Evolutionary conservation across 1,139 yeast genomes (phyloP).

Genomic region (Taphrina wiesneri): DNA sequence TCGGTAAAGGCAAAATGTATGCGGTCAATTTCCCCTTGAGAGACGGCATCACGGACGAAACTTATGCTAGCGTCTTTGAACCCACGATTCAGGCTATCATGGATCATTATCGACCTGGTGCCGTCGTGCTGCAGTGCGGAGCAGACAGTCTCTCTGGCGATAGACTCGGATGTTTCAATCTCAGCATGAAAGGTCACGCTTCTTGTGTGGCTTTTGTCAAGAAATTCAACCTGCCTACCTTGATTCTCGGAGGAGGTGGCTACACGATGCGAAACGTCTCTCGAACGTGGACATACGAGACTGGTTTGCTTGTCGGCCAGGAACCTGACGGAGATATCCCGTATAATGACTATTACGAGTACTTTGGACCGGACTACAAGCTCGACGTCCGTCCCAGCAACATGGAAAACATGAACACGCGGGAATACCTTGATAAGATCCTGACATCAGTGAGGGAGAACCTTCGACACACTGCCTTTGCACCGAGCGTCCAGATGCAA

Average conservation of each 20-base stretch:
- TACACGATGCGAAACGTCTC: slow-evolving; percentile 97
- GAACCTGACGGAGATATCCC: slow-evolving; percentile 81
- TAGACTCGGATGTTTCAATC: slow-evolving; percentile 85
- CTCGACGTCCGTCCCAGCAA: slow-evolving; percentile 91
- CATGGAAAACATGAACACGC: slow-evolving; percentile 94
- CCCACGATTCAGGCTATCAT: slow-evolving; percentile 77
- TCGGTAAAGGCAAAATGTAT: slow-evolving; percentile 84
- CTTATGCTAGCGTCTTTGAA: slow-evolving; percentile 82
- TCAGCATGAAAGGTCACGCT: slow-evolving; percentile 92
- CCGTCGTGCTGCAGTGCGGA: slow-evolving; percentile 84
- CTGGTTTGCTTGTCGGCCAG: slow-evolving; percentile 81
- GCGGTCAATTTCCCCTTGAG: slow-evolving; percentile 85
- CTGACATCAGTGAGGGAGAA: slow-evolving; percentile 73
- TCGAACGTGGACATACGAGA: slow-evolving; percentile 92
- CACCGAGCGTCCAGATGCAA: slow-evolving; percentile 93
- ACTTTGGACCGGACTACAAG: slow-evolving; percentile 93
- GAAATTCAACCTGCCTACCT: slow-evolving; percentile 80
- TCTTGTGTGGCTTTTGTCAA: slow-evolving; percentile 90
- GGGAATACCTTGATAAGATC: slow-evolving; percentile 86
- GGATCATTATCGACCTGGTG: slow-evolving; percentile 94
- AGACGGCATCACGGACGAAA: slow-evolving; percentile 89
- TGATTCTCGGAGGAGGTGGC: slow-evolving; percentile 97
- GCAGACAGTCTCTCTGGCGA: slow-evolving; percentile 93
- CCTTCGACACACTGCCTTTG: slow-evolving; percentile 84
- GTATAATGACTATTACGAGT: slow-evolving; percentile 93